Conservation (phyloP, 441 rosid species). For the Flueggea neowawraea region DNA sequence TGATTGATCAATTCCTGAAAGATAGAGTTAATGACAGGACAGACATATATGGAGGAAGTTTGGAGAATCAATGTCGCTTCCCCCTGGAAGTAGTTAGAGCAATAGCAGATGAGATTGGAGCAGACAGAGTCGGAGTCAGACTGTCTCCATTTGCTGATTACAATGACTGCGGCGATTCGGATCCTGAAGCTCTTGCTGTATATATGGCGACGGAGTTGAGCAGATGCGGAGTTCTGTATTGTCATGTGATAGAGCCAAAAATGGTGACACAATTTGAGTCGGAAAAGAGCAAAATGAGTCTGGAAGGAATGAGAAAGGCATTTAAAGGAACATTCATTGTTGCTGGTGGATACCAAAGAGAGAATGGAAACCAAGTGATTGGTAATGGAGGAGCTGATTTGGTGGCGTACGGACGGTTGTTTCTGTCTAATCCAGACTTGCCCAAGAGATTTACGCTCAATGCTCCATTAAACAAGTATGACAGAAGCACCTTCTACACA, state of each 20-base stretch:
- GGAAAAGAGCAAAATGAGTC: slow-evolving; percentile 1
- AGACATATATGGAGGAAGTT: slow-evolving; percentile 71
- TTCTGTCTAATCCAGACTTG: slow-evolving; percentile 11
- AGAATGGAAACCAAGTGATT: slow-evolving; percentile 3
- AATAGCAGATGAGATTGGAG: slow-evolving; percentile 52
- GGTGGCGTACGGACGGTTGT: slow-evolving; percentile 11
- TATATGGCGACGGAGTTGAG: slow-evolving; percentile 55
- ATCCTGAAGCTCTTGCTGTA: slow-evolving; percentile 59
- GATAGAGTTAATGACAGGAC: slow-evolving; percentile 64
- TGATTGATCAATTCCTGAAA: slow-evolving; percentile 81
- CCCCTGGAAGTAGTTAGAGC: slow-evolving; percentile 48
- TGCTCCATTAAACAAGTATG: slow-evolving; percentile 5
- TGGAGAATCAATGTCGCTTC: slow-evolving; percentile 67
- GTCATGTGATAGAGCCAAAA: slow-evolving; percentile 52
- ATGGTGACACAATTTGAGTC: slow-evolving; percentile 16
- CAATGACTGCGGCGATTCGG: slow-evolving; percentile 63
- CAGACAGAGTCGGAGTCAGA: slow-evolving; percentile 59
- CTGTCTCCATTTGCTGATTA: slow-evolving; percentile 80
- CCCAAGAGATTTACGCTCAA: slow-evolving; percentile 3
- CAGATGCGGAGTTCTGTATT: slow-evolving; percentile 40
- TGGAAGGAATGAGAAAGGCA: slow-evolving; percentile 39
- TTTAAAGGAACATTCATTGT: slow-evolving; percentile 32
- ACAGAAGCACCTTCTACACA: slow-evolving; percentile 6
- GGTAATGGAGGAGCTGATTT: slow-evolving; percentile 1
- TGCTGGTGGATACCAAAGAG: slow-evolving; percentile 8